These are phyloP conservation scores for Trichosporon sp. DNA, from an alignment of 1,284 basidiomycete genomes.

Conservation along the genomic window DNA sequence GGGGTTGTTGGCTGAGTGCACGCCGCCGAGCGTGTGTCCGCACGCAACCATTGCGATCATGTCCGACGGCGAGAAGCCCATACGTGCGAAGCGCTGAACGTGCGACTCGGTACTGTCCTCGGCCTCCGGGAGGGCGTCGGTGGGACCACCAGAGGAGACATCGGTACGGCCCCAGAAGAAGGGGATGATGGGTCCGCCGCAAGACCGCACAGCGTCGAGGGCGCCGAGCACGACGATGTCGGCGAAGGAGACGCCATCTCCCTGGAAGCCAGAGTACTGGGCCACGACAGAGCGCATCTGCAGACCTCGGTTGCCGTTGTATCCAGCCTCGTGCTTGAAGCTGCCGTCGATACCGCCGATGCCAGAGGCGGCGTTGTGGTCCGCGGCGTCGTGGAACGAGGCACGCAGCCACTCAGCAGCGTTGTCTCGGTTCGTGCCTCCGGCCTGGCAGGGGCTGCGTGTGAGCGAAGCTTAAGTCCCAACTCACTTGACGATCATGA, in stretches of 20 bases:
- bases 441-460: conserved; percentile 44
- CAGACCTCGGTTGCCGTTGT: conserved; percentile 27
- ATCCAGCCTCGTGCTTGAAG: conserved; percentile 29
- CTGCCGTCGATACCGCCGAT: conserved; percentile 35
- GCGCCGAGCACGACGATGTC: conserved; percentile 33
- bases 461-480: not conserved
- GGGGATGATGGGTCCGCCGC: conserved; percentile 32
- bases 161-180: conserved; percentile 30
- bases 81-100: conserved; percentile 26
- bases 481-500: conserved; percentile 23
- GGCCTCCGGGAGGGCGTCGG: conserved; percentile 22
- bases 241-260: conserved; percentile 29
- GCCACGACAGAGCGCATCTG: conserved; percentile 24
- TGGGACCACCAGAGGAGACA: conserved; percentile 16
- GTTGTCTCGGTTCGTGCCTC: conserved; percentile 26
- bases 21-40: conserved; percentile 30
- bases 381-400: conserved; percentile 33
- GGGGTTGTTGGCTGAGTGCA: conserved; percentile 23
- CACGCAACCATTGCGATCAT: conserved; percentile 28
- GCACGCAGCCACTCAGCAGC: conserved; percentile 33
- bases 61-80: conserved; percentile 29
- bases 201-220: conserved; percentile 29
- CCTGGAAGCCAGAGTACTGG: conserved; percentile 29
- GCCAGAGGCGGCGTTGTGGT: conserved; percentile 28
- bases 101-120: conserved; percentile 28